Percentiles rank a stretch among this genome's conserved stretches.
These are phyloP conservation scores for Paecilomyces formosus DNA, from an alignment of 2,329 filamentous ascomycete genomes.

Conservation along the genomic window DNA sequence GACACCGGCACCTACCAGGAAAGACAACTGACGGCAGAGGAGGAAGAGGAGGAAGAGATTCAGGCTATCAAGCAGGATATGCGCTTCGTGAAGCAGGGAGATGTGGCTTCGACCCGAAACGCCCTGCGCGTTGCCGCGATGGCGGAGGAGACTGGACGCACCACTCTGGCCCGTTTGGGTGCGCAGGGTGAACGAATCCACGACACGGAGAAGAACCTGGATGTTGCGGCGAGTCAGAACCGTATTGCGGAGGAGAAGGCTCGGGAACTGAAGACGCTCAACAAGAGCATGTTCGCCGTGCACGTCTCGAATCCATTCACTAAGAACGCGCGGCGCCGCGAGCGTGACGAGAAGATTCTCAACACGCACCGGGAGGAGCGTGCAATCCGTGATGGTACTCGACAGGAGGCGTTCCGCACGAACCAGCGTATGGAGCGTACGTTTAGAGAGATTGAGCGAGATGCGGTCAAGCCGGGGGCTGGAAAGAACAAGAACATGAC, in stretches of 20 bases:
- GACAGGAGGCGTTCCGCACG: constrained; percentile 44
- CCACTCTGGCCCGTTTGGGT: constrained; percentile 65
- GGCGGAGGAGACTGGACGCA: constrained; percentile 62
- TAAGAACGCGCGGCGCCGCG: constrained; percentile 54
- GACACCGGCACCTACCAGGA: constrained; percentile 50
- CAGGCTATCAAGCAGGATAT: constrained; percentile 67
- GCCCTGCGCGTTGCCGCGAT: constrained; percentile 60
- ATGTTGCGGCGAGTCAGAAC: constrained; percentile 69
- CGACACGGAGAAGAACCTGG: constrained; percentile 75
- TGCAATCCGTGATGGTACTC: constrained; percentile 49
- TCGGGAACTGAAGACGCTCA: constrained; percentile 74
- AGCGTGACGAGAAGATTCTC: constrained; percentile 61
- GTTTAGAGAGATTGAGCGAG: constrained; percentile 56
- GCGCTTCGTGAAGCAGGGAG: constrained; percentile 67
- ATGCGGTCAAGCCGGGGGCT: constrained; percentile 38
- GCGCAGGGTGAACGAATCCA: constrained; percentile 74
- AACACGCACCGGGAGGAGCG: constrained; percentile 55
- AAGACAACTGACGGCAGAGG: constrained; percentile 73
- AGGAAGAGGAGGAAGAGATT: constrained; percentile 67
- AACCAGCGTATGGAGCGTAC: constrained; percentile 57
- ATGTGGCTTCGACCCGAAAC: constrained; percentile 64
- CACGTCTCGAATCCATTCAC: constrained; percentile 75
- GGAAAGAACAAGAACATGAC: constrained; percentile 48
- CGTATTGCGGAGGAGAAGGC: constrained; percentile 71
- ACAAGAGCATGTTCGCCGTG: constrained; percentile 84